Base-by-base conservation (phyloP, 164 flowering plant genomes). In the Vitis labrusca region DNA sequence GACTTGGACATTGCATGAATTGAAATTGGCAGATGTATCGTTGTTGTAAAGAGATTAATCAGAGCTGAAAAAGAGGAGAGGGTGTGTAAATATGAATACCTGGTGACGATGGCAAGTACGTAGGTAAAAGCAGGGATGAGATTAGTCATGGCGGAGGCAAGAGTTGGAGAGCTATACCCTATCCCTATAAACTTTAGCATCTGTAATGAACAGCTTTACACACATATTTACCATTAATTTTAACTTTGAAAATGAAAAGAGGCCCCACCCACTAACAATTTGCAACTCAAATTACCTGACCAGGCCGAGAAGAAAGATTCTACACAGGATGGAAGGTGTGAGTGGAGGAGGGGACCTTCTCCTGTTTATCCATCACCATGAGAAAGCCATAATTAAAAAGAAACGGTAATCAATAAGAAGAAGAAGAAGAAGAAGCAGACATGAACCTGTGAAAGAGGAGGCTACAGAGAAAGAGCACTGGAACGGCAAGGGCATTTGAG, bases 401-500 rank as follows among this genome's bases (percentile, higher is more conserved):
- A 11, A n/a, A n/a, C 9, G 17, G 56, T 14, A n/a, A 19, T 27
- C 1, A 11, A 9, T 5, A 9, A 65, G 14, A 50, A 10, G 47
- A 8, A 49, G 30, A 50, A 17, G 14, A 50, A 10, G 47, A 8
- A 49, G 30, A 50, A 17, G 19, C 4, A 10, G 16, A 17, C 16
- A 64, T 1, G 30, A 11, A 74, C 81, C 81, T 75, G 65, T 32
- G 59, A 29, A 59, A 62, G 62, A 74, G 30, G 51, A 80, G 64
- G 65, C 63, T 30, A 53, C 29, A 64, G 50, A 84, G 91, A 50
- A 80, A 65, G 51, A 82, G 84, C 29, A 80, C 9, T 15, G 80
- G 74, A 50, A 83, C 61, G n/a, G 74, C 83, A 17, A 87, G 71
- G 16, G 65, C 74, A 67, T 80, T 64, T 7, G 59, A 78, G 76